Evolutionary conservation across 768 basidiomycete species (phyloP), one percentile per base, ranked within the genome.

Genomic region (Mycena pura): DNA sequence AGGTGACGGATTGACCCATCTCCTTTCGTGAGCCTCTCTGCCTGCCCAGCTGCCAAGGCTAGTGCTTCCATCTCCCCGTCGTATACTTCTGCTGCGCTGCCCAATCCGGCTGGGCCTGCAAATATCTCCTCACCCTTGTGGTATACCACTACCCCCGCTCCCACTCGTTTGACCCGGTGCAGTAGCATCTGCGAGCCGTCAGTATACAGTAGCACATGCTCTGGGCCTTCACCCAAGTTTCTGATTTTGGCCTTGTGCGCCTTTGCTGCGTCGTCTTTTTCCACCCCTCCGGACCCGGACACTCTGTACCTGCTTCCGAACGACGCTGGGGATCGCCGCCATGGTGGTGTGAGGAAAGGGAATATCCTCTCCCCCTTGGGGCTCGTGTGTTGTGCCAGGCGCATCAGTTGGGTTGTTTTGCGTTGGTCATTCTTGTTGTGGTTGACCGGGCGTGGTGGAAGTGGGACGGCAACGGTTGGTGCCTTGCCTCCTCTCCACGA

Each of bases 321-420:
- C 13, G 28, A 25, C 1, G 58, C 38, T 14, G 31, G 39, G 9
- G 60, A 50, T n/a, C 55, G 45, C 14, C 66, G 47, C 73, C 68
- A 73, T 3, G 69, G 70, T 11, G 68, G 55, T 0, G 52, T 41
- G 8, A 73, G 66, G 39, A 47, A 70, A 0, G 72, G 69, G 40
- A 65, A 51, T 3, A 70, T 68, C 0, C 60, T 29, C 49, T 73
- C 68, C 38, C 67, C 57, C 5, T 44, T 44, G 14, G 58, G 58
- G 47, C 50, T 50, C 19, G 69, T 66, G 17, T 34, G 44, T 31
- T 41, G 38, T 10, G 69, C 62, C 3, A 70, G 65, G 51, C 5
- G 39, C 32, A 55, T 59, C 27, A 62, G 54, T 43, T 54, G 49
- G 0, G 59, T 66, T 6, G 19, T 25, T 25, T 61, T 55, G 44